Evolutionary conservation across 163 green algal species (phyloP), one percentile per base, ranked within the genome.

Genomic region (Chlamydomonas reinhardtii): DNA sequence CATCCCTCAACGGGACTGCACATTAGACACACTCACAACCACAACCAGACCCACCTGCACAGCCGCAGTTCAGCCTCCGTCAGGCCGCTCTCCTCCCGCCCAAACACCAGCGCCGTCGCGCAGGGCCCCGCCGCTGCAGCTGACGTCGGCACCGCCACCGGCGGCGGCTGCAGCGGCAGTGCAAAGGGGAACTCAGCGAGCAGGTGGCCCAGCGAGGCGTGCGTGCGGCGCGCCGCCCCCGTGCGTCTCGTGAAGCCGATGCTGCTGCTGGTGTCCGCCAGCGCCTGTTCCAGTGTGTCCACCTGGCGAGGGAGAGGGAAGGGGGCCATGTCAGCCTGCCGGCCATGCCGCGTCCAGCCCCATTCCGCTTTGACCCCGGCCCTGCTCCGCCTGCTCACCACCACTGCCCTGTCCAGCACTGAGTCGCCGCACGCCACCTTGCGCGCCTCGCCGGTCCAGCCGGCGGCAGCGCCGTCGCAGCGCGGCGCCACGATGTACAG

Each of bases 11-110:
- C n/a, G n/a, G n/a, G n/a, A n/a, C n/a, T n/a, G n/a, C n/a, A n/a
- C n/a, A n/a, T n/a, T n/a, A n/a, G n/a, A n/a, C n/a, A n/a, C 5
- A 48, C 72, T 24, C 24, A 43, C 72, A 16, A 11, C 27, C 71
- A 20, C 65, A 56, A 37, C 35, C 70, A 32, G 12, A 25, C 31
- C 39, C 70, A 86, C 80, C 80, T 86, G 87, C 95, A 97, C 54
- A 94, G 87, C 74, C 88, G 73, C 83, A 97, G 83, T 89, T 98
- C 95, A 20, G 72, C 88, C 62, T 96, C 93, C n/a, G 91, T 91
- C 59, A 98, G 88, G 14, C 95, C 95, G n/a, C 84, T 94, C 72
- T 97, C 95, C 89, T 97, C 95, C 2, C 95, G 88, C 0, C 95
- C 95, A 93, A 97, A 97, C 76, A 97, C 95, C 19, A 97, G 89